Base-by-base conservation (phyloP, 345 rosid genomes). In the Gynandropsis gynandra region DNA sequence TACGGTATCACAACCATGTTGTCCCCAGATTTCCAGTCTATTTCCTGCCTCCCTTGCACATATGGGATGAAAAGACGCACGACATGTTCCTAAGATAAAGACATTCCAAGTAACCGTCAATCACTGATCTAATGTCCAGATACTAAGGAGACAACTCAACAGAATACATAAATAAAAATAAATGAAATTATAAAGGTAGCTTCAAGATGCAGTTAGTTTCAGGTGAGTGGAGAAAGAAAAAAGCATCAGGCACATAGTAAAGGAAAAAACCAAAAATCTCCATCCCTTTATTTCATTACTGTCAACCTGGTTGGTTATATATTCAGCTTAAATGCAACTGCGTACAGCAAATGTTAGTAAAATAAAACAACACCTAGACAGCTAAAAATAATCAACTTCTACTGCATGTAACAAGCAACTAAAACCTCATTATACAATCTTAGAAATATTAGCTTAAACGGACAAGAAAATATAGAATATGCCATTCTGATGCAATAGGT, bases 11-110 rank as follows among this genome's bases (percentile, higher is more conserved):
- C 64, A 63, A 49, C 94, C 99, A 60, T 66, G 70, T 50, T 75
- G 88, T 42, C 97, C 99, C 97, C 99, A 88, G 56, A 88, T 77
- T 74, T 88, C 99, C 75, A 93, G 72, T 56, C 80, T 85, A 44
- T 78, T 79, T 11, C 83, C 76, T 39, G 90, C 89, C 67, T 93
- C 99, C 76, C 97, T 72, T 13, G 97, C 97, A 78, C 99, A 93
- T 41, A 73, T 67, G 51, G 99, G 99, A 77, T 93, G 99, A 60
- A 93, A 88, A 54, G 99, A 71, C 62, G 81, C 42, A 65, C 95
- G 74, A 78, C 99, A 92, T 58, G 88, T 50, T 62, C 94, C 99
- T 92, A 78, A 52, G 54, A 47, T 63, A 61, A 49, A 57, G 37
- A 59, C 57, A 48, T 35, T 68, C 66, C 66, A 70, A 70, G 50